phyloP scores from a whole-genome alignment of 2,329 filamentous ascomycete species.

The Cercospora brassicicola region DNA sequence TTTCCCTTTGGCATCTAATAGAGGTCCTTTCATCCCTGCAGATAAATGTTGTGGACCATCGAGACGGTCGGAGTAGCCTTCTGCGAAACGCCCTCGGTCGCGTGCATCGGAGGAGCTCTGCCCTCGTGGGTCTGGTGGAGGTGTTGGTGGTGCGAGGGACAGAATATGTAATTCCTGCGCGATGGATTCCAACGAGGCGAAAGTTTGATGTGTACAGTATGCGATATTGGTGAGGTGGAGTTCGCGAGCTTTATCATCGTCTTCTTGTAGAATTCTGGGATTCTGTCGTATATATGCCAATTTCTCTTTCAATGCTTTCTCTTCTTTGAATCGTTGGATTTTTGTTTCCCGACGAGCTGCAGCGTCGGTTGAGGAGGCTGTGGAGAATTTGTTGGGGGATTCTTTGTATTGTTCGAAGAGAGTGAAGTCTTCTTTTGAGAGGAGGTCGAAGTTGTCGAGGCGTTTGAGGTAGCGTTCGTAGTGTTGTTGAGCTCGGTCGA shows the following conservation, averaged over 20 bases:
- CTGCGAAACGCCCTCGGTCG: conserved; percentile 49
- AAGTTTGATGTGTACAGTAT: conserved; percentile 74
- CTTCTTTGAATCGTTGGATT: conserved; percentile 78
- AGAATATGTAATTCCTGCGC: conserved; percentile 83
- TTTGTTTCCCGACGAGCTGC: conserved; percentile 75
- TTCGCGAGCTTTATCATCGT: conserved; percentile 80
- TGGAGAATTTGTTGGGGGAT: conserved; percentile 69
- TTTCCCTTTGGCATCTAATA: conserved; percentile 76
- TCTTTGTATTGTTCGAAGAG: conserved; percentile 73
- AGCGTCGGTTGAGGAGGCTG: conserved; percentile 65
- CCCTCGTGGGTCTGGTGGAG: conserved; percentile 43
- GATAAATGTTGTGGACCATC: conserved; percentile 62
- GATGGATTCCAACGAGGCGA: conserved; percentile 83
- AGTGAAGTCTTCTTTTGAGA: conserved; percentile 64
- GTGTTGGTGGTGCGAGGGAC: conserved; percentile 64
- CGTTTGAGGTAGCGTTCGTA: conserved; percentile 79
- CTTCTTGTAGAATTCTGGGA: conserved; percentile 63
- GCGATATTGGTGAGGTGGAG: conserved; percentile 74
- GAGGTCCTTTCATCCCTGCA: conserved; percentile 57
- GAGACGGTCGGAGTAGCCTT: conserved; percentile 70
- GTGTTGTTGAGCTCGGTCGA: conserved; percentile 64
- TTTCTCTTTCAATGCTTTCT: conserved; percentile 80
- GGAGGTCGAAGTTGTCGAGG: conserved; percentile 75
- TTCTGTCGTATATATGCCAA: conserved; percentile 69
- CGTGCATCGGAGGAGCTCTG: conserved; percentile 47